These are phyloP conservation scores for Lantana camara DNA, from an alignment of 257 asterid species.

Conservation along the genomic window DNA sequence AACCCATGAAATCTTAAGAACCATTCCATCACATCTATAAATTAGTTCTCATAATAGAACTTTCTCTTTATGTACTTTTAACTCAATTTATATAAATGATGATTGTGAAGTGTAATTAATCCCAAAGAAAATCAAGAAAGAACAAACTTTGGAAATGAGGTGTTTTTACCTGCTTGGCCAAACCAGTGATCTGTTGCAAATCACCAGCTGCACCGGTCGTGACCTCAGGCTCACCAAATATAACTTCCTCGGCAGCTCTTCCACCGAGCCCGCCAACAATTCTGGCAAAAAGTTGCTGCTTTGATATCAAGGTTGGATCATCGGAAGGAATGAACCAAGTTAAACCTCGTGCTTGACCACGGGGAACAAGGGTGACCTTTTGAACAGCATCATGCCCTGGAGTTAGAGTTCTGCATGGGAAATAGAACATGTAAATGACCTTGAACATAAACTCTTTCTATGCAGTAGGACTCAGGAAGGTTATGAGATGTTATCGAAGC, in stretches of 20 bases:
- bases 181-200: slow-evolving; percentile 90
- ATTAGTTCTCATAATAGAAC: no score
- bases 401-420: slow-evolving; percentile 76
- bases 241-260: slow-evolving; percentile 96
- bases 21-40: no score
- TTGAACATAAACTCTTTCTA: neutral
- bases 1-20: no score
- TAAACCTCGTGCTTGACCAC: slow-evolving; percentile 98
- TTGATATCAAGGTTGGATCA: slow-evolving; percentile 96
- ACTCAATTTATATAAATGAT: no score
- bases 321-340: slow-evolving; percentile 99
- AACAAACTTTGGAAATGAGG: no score
- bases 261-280: slow-evolving; percentile 99
- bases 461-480: no score
- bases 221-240: slow-evolving; percentile 97
- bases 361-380: slow-evolving; percentile 91
- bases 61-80: no score
- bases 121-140: no score
- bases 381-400: slow-evolving; percentile 98
- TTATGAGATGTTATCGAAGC: no score
- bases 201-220: slow-evolving; percentile 98
- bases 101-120: no score
- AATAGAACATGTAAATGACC: neutral
- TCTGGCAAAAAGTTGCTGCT: slow-evolving; percentile 94
- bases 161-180: slow-evolving; percentile 82